phyloP scores from a whole-genome alignment of 2,329 filamentous ascomycete genomes.

The Alternaria angustiovoidea region DNA sequence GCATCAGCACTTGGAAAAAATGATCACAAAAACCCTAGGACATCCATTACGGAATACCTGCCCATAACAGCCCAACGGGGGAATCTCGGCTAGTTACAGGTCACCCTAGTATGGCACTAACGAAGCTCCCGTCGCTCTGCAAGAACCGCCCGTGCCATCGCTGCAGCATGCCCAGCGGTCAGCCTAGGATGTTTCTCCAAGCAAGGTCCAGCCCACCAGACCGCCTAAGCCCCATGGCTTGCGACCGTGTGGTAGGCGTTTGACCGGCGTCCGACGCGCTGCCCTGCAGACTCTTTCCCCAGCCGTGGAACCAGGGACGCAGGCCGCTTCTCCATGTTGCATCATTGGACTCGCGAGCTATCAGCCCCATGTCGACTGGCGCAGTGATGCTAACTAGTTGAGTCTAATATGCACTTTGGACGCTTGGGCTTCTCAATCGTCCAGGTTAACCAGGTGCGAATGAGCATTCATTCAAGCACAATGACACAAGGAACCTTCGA shows the following conservation, averaged over 20 bases:
- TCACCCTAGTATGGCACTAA: conserved; percentile 24
- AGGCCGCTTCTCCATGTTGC: conserved; percentile 31
- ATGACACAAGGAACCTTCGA: conserved; percentile 43
- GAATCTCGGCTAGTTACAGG: conserved; percentile 34
- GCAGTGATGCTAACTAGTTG: conserved; percentile 40
- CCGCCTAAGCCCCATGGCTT: conserved; percentile 37
- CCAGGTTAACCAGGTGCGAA: conserved; percentile 42
- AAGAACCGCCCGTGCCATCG: conserved; percentile 36
- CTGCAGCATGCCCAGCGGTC: conserved; percentile 34
- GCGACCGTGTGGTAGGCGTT: conserved; percentile 37
- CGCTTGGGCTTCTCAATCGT: conserved; percentile 45
- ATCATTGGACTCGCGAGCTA: conserved; percentile 32
- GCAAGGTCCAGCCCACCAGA: conserved; percentile 36
- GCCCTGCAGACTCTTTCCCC: conserved; percentile 38
- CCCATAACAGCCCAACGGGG: conserved; percentile 37
- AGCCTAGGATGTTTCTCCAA: conserved; percentile 30
- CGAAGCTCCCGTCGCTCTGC: conserved; percentile 35
- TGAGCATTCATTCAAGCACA: conserved; percentile 39
- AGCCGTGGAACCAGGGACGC: conserved; percentile 34
- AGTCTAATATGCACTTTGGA: conserved; percentile 45
- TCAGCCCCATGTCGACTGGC: conserved; percentile 32
- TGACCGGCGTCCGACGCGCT: conserved; percentile 34
- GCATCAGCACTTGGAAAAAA: conserved; percentile 9
- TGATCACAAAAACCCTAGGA: conserved; percentile 12
- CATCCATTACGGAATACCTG: conserved; percentile 30